Conservation (phyloP, 2,329 filamentous ascomycete species). For the Trichoderma sp. region DNA sequence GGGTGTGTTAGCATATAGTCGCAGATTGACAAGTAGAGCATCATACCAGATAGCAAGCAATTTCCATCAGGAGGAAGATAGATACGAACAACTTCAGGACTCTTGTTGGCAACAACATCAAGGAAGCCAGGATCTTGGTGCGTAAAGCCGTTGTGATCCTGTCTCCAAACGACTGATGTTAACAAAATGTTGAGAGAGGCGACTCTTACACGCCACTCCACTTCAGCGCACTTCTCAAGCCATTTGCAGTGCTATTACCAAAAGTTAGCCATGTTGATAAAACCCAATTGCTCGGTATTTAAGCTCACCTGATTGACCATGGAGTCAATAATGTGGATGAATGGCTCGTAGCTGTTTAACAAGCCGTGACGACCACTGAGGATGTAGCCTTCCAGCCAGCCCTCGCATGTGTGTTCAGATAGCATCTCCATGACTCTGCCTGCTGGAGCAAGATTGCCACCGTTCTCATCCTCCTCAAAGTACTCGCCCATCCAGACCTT, state of each 20-base stretch:
- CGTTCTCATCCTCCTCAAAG: conserved; percentile 74
- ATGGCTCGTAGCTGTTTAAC: conserved; percentile 81
- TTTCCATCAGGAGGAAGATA: conserved; percentile 82
- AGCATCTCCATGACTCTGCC: conserved; percentile 84
- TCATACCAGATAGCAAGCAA: conserved; percentile 64
- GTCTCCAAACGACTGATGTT: conserved; percentile 78
- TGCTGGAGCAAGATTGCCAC: conserved; percentile 69
- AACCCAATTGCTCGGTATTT: no score
- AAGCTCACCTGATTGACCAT: conserved; percentile 73
- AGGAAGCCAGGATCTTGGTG: conserved; percentile 82
- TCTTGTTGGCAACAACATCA: conserved; percentile 79
- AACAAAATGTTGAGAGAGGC: conserved; percentile 79
- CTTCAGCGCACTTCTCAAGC: conserved; percentile 80
- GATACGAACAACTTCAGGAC: conserved; percentile 77
- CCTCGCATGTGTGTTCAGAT: conserved; percentile 79
- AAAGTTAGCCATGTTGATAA: conserved; percentile 12
- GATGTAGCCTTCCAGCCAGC: conserved; percentile 79
- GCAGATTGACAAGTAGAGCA: background rate
- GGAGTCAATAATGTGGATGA: conserved; percentile 81
- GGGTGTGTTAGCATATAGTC: background rate
- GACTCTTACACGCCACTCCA: conserved; percentile 74
- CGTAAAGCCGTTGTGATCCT: conserved; percentile 84
- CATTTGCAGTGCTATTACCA: conserved; percentile 72
- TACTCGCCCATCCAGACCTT: conserved; percentile 82
- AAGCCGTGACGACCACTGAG: conserved; percentile 75